Evolutionary conservation across 2,329 filamentous ascomycete genomes (phyloP), one percentile per base, ranked within the genome.

Genomic region (Orbilia brochopaga): DNA sequence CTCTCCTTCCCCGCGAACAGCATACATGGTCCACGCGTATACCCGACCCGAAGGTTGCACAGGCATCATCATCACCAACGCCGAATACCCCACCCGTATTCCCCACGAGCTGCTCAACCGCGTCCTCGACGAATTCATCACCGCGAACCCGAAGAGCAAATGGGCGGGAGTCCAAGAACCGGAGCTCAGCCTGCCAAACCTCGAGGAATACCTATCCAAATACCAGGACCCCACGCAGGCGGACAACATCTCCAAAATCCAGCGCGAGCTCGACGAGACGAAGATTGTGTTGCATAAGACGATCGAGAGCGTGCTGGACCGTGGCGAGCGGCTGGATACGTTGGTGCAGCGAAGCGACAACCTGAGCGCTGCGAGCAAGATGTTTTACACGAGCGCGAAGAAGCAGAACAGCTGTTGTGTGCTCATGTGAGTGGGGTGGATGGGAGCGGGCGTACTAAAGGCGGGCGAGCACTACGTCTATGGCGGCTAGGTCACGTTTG

Each of bases 241-340:
- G 75, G 92, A 96, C 82, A 93, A 88, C 81, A 95, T 97, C 79
- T 86, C 91, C 83, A 92, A 91, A 84, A 97, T 99, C 77, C 93
- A 97, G 81, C 90, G 91, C 82, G 92, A 99, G 82, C 84, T 99
- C 73, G 92, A 97, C 78, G 92, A 97, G 84, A 97, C 93, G 73
- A 97, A 97, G 85, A 92, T 96, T 78, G 89, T 96, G 69, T 84
- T 99, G 77, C 92, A 97, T 82, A 96, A 97, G 86, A 97, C 94
- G 50, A 97, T 96, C 77, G 90, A 96, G 83, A 90, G 87, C 77
- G 88, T 89, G 69, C 80, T 97, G 78, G 89, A 97, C 83, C 86
- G 94, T 73, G 94, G 92, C 46, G 92, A 97, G 86, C 97, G 97
- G 85, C 91, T 99, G 76, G 93, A 97, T 78, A 90, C 90, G 77